Conservation (phyloP, 2,329 filamentous ascomycete species). For the Ceratocystis eucalypticola region DNA sequence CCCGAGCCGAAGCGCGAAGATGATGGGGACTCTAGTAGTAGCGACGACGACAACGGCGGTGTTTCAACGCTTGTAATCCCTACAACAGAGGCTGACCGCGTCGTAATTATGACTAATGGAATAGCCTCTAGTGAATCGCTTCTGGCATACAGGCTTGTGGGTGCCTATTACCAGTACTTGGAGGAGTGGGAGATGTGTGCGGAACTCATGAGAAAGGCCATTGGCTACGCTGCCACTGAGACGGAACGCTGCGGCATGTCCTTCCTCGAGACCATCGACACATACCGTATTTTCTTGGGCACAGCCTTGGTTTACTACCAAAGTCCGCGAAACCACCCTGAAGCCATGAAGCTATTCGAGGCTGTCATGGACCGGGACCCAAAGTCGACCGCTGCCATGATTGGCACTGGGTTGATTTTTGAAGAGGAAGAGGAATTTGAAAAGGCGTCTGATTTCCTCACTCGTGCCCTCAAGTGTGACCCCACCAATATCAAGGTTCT, state of each 20-base stretch:
- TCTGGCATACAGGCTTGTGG: constrained; percentile 70
- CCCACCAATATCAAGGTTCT: constrained; percentile 61
- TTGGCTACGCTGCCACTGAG: constrained; percentile 46
- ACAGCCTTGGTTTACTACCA: constrained; percentile 88
- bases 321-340: constrained; percentile 73
- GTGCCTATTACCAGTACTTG: constrained; percentile 67
- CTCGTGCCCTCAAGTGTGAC: constrained; percentile 61
- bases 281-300: constrained; percentile 62
- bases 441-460: constrained; percentile 68
- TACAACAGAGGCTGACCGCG: constrained; percentile 60
- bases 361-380: constrained; percentile 62
- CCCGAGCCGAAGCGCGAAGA: constrained; percentile 24
- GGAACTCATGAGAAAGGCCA: constrained; percentile 63
- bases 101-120: constrained; percentile 68
- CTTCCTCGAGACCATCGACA: constrained; percentile 58
- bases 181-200: constrained; percentile 76
- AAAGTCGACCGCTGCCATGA: constrained; percentile 64
- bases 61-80: constrained; percentile 41
- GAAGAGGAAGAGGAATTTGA: constrained; percentile 86
- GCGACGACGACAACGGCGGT: constrained; percentile 44
- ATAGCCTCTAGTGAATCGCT: constrained; percentile 55
- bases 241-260: constrained; percentile 52
- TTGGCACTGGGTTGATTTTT: constrained; percentile 80
- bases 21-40: constrained; percentile 37
- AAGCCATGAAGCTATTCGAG: constrained; percentile 78